Conservation (phyloP, 2,329 filamentous ascomycete genomes). For the Phoma herbarum region DNA sequence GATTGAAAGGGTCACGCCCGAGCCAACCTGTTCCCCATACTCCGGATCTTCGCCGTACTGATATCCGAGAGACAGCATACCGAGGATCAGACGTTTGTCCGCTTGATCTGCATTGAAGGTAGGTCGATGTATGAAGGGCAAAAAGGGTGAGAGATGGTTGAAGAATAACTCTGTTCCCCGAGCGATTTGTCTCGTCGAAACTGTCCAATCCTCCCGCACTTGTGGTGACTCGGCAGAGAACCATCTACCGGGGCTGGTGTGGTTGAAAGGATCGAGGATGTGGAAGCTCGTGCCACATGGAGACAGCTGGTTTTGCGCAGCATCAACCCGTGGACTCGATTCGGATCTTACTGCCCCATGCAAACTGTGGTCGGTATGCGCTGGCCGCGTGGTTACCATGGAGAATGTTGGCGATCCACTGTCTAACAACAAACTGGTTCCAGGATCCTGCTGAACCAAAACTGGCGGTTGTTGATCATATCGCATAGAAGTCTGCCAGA, state of each 20-base stretch:
- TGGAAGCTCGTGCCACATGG: conserved; percentile 5
- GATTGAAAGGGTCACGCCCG: conserved; percentile 19
- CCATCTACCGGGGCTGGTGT: conserved; percentile 21
- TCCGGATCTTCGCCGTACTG: conserved; percentile 33
- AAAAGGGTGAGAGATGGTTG: conserved; percentile 18
- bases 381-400: neutral
- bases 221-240: conserved; percentile 14
- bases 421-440: neutral
- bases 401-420: neutral
- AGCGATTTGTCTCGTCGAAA: conserved; percentile 19
- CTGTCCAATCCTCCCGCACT: conserved; percentile 21
- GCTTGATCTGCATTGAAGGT: conserved; percentile 24
- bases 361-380: neutral
- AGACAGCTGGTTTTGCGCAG: neutral
- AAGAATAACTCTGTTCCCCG: conserved; percentile 26
- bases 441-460: neutral
- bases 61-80: conserved; percentile 30
- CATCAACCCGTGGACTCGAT: neutral
- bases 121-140: conserved; percentile 27
- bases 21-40: conserved; percentile 15
- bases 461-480: neutral
- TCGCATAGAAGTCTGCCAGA: conserved; percentile 1
- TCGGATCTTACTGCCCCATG: neutral
- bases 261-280: conserved; percentile 17
- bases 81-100: conserved; percentile 21